Conservation (phyloP, 306 rosid species). For the Trifolium fragiferum region DNA sequence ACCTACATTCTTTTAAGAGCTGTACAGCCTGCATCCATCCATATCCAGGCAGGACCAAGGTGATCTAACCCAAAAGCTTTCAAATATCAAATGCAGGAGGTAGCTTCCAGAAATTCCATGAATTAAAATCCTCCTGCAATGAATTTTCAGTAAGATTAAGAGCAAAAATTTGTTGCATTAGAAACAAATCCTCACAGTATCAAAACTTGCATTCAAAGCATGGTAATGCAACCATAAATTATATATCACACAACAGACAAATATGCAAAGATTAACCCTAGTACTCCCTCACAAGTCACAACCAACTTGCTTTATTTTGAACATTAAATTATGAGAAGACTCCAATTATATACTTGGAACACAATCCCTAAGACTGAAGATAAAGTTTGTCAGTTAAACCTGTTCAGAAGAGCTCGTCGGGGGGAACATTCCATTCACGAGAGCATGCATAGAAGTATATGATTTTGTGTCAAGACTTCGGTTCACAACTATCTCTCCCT, state of each 20-base stretch:
- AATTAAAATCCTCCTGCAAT: constrained; percentile 87
- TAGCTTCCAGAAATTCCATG: constrained; percentile 96
- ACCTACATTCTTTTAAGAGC: constrained; percentile 47
- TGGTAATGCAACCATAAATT: constrained; percentile 1
- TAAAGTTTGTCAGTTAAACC: constrained; percentile 53
- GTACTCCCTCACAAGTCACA: constrained; percentile 19
- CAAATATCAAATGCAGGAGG: constrained; percentile 58
- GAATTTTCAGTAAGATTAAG: constrained; percentile 25
- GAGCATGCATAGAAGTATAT: constrained; percentile 84
- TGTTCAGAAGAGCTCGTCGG: constrained; percentile 64
- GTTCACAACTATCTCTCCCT: constrained; percentile 92
- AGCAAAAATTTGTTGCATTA: constrained; percentile 3
- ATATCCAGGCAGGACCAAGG: constrained; percentile 35
- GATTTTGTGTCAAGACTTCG: constrained; percentile 75
- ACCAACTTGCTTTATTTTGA: constrained; percentile 32
- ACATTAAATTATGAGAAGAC: constrained; percentile 28
- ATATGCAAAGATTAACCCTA: neutral
- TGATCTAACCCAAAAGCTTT: constrained; percentile 42
- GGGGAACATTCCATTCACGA: constrained; percentile 93
- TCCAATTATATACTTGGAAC: constrained; percentile 1
- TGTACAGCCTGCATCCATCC: constrained; percentile 40
- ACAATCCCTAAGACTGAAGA: constrained; percentile 24
- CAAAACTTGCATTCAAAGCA: constrained; percentile 18
- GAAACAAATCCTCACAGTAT: constrained; percentile 1
- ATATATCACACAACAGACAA: constrained; percentile 27